Evolutionary conservation across 2,329 filamentous ascomycete genomes (phyloP).

Genomic region (Nothomitra cinnamomea): DNA sequence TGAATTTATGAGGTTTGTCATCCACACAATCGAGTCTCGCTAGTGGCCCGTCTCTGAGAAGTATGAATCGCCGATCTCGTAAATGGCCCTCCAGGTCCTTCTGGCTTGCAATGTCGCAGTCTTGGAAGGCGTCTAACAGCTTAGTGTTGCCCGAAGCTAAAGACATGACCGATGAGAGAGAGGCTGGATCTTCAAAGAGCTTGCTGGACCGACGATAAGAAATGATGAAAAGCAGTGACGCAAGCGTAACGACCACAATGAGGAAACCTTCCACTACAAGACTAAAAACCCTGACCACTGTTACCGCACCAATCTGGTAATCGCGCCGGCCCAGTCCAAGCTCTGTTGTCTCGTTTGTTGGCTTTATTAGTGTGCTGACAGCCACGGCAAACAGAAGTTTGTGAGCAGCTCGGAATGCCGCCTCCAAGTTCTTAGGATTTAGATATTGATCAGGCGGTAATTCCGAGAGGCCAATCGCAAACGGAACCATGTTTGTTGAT

Average conservation of each 20-base stretch:
- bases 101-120: not conserved
- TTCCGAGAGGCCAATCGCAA: conserved; percentile 20
- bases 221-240: conserved; percentile 9
- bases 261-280: conserved; percentile 15
- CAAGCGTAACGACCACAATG: conserved; percentile 11
- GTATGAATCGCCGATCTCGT: not conserved
- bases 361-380: conserved; percentile 10
- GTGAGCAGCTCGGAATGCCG: conserved; percentile 25
- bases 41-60: not conserved
- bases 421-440: conserved; percentile 17
- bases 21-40: not conserved
- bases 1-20: no score
- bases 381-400: conserved; percentile 24
- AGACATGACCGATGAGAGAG: conserved; percentile 15
- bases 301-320: conserved; percentile 9
- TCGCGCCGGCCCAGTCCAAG: conserved; percentile 16
- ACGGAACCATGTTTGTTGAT: conserved; percentile 20
- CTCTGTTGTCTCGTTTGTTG: conserved; percentile 14
- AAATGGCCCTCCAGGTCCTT: not conserved
- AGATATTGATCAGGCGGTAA: conserved; percentile 18
- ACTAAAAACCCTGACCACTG: conserved; percentile 14
- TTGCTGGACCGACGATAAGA: conserved; percentile 10
- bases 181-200: conserved; percentile 16
- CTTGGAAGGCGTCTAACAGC: conserved; percentile 3
- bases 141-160: conserved; percentile 9